Evolutionary conservation across 768 basidiomycete genomes (phyloP), one percentile per base, ranked within the genome.

Genomic region (Auricularia sp.): DNA sequence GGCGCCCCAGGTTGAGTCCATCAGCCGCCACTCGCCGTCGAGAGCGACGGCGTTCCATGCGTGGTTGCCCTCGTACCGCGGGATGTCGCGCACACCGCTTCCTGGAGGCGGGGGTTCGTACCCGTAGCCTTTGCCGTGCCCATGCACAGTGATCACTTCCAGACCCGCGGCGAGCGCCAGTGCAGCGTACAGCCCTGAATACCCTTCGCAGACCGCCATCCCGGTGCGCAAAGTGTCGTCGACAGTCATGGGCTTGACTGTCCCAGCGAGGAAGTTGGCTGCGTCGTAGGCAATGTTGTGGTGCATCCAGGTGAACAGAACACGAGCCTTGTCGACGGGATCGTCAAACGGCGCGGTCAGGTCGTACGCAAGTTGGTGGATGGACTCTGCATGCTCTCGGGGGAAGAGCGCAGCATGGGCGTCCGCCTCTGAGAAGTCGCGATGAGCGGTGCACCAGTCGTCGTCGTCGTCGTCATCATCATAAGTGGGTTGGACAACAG

Each of bases 201-300:
- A 65, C 39, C 64, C 64, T n/a, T 65, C 64, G 42, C 64, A 65
- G 6, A 65, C 64, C 10, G 64, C 64, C 34, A 34, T 33, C 1
- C 64, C 64, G 36, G 64, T 58, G 24, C 58, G 64, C 29, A 65
- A 42, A 11, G 61, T 62, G 3, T 33, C 33, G 8, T 61, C 54
- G 21, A 59, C 13, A 1, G 64, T 65, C 42, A 47, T 24, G 3
- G 54, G 64, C 42, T 64, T 10, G 8, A 65, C 37, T 33, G 37
- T 62, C 6, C 47, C 47, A 1, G 35, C 54, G 11, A 65, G 34
- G 54, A 65, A 65, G 21, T 16, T 45, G 35, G 63, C 13, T 1
- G 44, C 64, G 36, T 65, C 59, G 39, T 65, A 65, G 11, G 34
- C 59, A 33, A 65, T 65, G 61, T 65, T 65, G 39, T 65, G 59